A percentile compares a stretch with the other conserved stretches of the same genome.
Conservation (phyloP, 2,329 filamentous ascomycete genomes). For the Colletotrichum somersetense region DNA sequence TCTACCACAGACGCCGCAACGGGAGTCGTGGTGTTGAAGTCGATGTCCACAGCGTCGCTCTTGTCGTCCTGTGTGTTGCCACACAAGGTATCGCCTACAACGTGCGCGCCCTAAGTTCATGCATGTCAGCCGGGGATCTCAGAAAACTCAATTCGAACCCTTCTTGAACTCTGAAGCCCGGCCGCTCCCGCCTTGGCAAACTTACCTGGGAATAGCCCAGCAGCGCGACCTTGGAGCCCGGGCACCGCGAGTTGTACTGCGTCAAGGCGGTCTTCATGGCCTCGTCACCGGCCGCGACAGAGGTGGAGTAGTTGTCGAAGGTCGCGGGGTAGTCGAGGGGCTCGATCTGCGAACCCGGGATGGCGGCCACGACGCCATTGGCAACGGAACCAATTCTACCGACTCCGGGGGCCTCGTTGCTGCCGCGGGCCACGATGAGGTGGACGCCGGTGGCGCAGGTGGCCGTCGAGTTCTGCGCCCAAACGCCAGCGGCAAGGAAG, state of each 20-base stretch:
- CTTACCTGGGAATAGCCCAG: conserved; percentile 58
- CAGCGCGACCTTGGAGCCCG: conserved; percentile 56
- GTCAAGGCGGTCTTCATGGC: conserved; percentile 49
- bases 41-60: conserved; percentile 2
- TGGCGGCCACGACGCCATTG: conserved; percentile 48
- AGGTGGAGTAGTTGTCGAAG: conserved; percentile 50
- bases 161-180: background rate
- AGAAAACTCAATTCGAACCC: conserved; percentile 12
- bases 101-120: conserved; percentile 53
- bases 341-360: conserved; percentile 52
- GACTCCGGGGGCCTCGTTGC: conserved; percentile 50
- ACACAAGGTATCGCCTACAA: conserved; percentile 54
- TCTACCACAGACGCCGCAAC: conserved; percentile 48
- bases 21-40: conserved; percentile 44
- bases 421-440: conserved; percentile 57
- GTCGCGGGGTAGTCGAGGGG: conserved; percentile 56
- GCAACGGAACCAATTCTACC: conserved; percentile 53
- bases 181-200: background rate
- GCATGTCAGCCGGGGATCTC: conserved; percentile 12
- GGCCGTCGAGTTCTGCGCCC: conserved; percentile 43
- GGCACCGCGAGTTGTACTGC: conserved; percentile 52
- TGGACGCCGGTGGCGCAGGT: conserved; percentile 54
- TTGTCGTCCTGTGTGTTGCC: conserved; percentile 48
- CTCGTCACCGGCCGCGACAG: conserved; percentile 51
- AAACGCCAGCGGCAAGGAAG: conserved; percentile 45